Evolutionary conservation across 345 rosid species (phyloP).

Genomic region (Eucalyptus brandiana): DNA sequence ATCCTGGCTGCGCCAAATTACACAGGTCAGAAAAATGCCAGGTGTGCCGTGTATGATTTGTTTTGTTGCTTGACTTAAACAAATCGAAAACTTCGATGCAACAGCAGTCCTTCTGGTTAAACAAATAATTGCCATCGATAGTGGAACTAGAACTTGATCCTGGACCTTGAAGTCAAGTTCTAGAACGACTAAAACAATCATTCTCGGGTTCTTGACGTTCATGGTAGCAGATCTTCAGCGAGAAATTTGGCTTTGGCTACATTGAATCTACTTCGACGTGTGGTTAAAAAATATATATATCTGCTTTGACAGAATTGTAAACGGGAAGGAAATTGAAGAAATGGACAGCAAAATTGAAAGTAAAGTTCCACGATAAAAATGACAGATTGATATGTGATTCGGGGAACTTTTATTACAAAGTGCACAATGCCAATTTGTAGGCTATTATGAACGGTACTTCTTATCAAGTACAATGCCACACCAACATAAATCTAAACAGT

Average conservation of each 20-base stretch:
- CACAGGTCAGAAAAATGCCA: not conserved
- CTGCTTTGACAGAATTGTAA: not conserved
- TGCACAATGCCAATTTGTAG: not conserved
- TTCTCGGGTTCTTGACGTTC: not conserved
- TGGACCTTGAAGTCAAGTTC: not conserved
- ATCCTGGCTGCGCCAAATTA: not conserved
- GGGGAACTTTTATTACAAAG: not conserved
- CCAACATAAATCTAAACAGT: not conserved
- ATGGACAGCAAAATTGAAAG: not conserved
- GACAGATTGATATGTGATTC: not conserved
- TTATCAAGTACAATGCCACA: not conserved
- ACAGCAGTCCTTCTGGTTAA: not conserved
- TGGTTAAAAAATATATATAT: too few species aligned
- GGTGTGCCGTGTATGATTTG: not conserved
- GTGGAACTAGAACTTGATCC: not conserved
- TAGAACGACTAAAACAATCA: not conserved
- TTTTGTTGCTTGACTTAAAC: not conserved
- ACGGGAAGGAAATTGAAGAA: not conserved
- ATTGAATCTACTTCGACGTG: not conserved
- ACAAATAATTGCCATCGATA: not conserved
- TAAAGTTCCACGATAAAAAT: not conserved
- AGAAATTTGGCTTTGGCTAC: not conserved
- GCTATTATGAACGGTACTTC: not conserved
- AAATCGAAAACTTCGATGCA: not conserved
- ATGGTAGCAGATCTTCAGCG: not conserved